A percentile compares a stretch with the other conserved stretches of the same genome.
phyloP scores from a whole-genome alignment of 306 rosid species.

The Crataegus laevigata region DNA sequence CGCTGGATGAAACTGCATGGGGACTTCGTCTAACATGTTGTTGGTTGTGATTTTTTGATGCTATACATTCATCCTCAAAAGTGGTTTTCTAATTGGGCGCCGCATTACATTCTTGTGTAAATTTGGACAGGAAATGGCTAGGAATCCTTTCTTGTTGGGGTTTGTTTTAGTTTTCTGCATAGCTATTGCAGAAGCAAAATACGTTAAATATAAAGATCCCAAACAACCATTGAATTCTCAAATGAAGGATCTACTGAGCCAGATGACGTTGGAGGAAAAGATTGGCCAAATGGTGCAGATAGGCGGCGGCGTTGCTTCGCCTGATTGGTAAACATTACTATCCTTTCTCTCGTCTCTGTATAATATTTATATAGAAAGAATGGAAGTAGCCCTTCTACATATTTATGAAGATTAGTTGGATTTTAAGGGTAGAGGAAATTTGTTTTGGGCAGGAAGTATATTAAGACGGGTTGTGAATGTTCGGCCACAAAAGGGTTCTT shows the following conservation, averaged over 20 bases:
- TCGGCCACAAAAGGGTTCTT: constrained; percentile 15
- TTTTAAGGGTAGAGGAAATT: background rate
- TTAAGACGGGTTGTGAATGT: constrained; percentile 33
- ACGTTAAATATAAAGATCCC: constrained; percentile 24
- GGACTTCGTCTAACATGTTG: too few relatives aligned
- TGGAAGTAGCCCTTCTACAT: background rate
- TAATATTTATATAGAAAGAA: background rate
- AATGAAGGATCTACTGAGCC: constrained; percentile 18
- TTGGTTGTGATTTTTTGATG: background rate
- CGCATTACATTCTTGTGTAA: background rate
- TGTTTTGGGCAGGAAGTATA: constrained; percentile 25
- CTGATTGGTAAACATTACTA: constrained; percentile 14
- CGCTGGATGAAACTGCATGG: too few relatives aligned
- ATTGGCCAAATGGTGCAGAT: constrained; percentile 39
- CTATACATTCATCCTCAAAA: background rate
- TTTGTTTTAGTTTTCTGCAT: background rate
- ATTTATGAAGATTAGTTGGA: background rate
- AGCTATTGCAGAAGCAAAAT: background rate
- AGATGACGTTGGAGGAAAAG: constrained; percentile 31
- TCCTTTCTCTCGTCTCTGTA: background rate
- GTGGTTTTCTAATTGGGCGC: background rate
- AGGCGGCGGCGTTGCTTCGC: constrained; percentile 20
- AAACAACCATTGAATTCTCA: constrained; percentile 18
- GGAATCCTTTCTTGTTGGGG: background rate
- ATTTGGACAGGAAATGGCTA: background rate